Conservation (phyloP, 1,284 basidiomycete genomes). For the Pseudozyma sp. region DNA sequence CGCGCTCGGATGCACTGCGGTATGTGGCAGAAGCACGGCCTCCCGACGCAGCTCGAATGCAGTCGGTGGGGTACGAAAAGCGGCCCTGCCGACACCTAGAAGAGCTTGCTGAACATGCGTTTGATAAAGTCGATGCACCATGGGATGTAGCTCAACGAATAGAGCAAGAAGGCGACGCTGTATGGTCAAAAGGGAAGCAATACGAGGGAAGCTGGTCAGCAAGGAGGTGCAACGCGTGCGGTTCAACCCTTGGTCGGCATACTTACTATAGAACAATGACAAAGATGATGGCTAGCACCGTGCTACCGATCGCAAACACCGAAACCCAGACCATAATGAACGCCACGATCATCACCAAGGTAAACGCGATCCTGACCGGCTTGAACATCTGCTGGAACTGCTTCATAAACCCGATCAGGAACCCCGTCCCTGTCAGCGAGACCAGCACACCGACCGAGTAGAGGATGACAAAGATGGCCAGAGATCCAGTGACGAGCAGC, state of each 20-base stretch:
- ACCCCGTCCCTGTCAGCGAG: constrained; percentile 77
- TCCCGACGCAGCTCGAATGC: background rate
- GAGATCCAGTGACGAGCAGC: constrained; percentile 79
- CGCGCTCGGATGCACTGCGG: background rate
- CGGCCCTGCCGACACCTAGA: constrained; percentile 15
- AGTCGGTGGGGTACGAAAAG: too few species aligned
- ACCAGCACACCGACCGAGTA: constrained; percentile 86
- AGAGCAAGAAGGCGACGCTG: constrained; percentile 48
- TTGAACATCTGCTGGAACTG: constrained; percentile 83
- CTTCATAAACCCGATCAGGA: constrained; percentile 57
- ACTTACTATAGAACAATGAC: constrained; percentile 61
- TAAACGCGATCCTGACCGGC: constrained; percentile 85
- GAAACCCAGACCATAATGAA: constrained; percentile 64
- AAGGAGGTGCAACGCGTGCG: background rate
- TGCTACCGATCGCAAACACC: constrained; percentile 55
- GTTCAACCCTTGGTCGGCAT: too few species aligned
- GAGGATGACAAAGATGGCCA: constrained; percentile 83
- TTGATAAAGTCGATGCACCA: constrained; percentile 60
- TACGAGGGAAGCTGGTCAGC: background rate
- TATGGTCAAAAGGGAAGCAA: background rate
- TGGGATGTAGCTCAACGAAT: constrained; percentile 54
- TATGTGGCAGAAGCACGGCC: background rate
- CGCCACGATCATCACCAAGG: constrained; percentile 78
- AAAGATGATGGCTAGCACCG: constrained; percentile 57
- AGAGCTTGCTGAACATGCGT: constrained; percentile 52